Conservation (phyloP, 371 early-diverging fungal species). For the Lichtheimia corymbifera region DNA sequence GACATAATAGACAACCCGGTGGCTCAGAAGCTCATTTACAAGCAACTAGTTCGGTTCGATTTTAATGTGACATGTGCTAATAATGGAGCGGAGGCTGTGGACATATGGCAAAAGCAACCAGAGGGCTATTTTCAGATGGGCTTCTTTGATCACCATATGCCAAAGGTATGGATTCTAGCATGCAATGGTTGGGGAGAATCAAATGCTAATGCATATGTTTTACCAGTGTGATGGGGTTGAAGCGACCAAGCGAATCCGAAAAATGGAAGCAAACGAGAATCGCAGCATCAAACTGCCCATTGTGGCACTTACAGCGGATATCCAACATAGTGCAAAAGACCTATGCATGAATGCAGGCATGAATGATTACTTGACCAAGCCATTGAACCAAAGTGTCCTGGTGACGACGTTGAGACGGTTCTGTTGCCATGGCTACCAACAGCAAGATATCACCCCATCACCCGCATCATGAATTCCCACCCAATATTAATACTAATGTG, state of each 20-base stretch:
- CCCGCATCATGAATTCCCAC: neutral
- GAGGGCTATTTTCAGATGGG: conserved; percentile 35
- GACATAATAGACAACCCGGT: conserved; percentile 43
- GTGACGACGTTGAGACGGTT: conserved; percentile 27
- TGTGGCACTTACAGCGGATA: conserved; percentile 15
- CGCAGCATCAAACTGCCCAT: conserved; percentile 21
- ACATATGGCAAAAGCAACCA: conserved; percentile 33
- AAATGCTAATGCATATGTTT: neutral
- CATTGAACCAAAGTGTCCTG: conserved; percentile 39
- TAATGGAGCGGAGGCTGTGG: conserved; percentile 45
- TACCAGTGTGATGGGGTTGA: conserved; percentile 48
- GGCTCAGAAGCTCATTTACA: conserved; percentile 42
- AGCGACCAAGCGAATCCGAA: conserved; percentile 45
- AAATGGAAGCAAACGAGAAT: conserved; percentile 25
- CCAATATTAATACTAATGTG: neutral
- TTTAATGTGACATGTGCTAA: conserved; percentile 48
- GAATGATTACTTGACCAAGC: conserved; percentile 35
- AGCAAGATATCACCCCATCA: neutral
- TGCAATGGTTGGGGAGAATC: no score
- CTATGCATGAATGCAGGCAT: conserved; percentile 15
- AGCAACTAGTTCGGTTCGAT: conserved; percentile 40
- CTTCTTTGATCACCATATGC: conserved; percentile 55
- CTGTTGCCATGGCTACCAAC: conserved; percentile 7
- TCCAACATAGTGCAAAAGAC: conserved; percentile 16
- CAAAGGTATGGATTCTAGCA: conserved; percentile 25